Percentiles rank a stretch among this genome's conserved stretches.
phyloP scores from a whole-genome alignment of 148 eudicot species.

The Heliosperma pusillum region DNA sequence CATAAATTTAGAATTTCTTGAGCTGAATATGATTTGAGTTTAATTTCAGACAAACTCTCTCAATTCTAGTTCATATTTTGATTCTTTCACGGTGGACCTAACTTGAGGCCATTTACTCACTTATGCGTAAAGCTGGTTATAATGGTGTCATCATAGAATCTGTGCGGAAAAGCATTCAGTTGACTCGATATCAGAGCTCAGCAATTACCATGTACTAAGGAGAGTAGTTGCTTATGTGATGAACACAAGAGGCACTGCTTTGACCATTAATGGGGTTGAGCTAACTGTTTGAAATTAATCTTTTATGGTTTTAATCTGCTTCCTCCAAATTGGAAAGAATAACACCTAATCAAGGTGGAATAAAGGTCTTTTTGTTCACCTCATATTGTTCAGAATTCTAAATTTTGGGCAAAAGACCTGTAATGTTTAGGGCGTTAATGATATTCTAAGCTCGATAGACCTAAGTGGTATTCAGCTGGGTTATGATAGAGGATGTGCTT shows the following conservation, averaged over 20 bases:
- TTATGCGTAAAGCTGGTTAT: slow-evolving; percentile 84
- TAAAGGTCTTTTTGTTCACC: slow-evolving; percentile 11
- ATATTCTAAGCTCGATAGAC: too few relatives aligned
- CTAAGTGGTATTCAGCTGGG: too few relatives aligned
- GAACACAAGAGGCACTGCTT: too few relatives aligned
- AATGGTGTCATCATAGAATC: slow-evolving; percentile 65
- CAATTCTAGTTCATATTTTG: slow-evolving; percentile 20
- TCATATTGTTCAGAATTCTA: slow-evolving; percentile 13
- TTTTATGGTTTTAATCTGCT: slow-evolving; percentile 19
- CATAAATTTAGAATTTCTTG: too few relatives aligned
- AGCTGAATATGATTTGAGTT: not conserved
- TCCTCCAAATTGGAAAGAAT: slow-evolving; percentile 10
- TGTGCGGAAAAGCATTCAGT: slow-evolving; percentile 52
- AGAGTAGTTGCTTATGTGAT: slow-evolving; percentile 69
- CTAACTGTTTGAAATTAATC: too few relatives aligned
- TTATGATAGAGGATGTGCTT: too few relatives aligned
- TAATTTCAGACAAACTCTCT: too few relatives aligned
- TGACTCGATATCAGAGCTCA: slow-evolving; percentile 91
- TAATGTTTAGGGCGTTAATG: too few relatives aligned
- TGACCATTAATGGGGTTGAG: slow-evolving; percentile 53
- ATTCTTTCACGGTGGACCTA: too few relatives aligned
- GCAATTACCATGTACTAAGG: slow-evolving; percentile 63
- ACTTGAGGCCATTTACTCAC: too few relatives aligned
- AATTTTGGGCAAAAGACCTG: too few relatives aligned
- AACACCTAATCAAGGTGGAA: not conserved